phyloP scores from a whole-genome alignment of 768 basidiomycete genomes.

The Mycena sanguinolenta region DNA sequence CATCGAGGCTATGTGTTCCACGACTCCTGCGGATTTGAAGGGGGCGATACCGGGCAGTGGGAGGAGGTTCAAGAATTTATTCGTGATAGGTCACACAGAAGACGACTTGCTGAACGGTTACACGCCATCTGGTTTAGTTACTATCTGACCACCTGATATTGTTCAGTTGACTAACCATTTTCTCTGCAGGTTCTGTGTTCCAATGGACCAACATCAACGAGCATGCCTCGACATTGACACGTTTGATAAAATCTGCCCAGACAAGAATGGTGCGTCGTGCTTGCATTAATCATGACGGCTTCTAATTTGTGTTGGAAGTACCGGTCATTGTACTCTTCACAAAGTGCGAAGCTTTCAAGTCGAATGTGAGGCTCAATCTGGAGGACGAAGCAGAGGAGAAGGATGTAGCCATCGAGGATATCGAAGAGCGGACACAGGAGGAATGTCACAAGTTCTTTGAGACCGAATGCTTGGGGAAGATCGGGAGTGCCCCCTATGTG shows the following conservation, averaged over 20 bases:
- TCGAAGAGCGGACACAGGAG: too few relatives aligned
- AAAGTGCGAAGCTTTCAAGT: background rate
- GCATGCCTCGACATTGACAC: background rate
- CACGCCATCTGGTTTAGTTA: background rate
- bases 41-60: background rate
- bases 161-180: too few relatives aligned
- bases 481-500: too few relatives aligned
- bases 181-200: slow-evolving; percentile 1
- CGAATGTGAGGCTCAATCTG: background rate
- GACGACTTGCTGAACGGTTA: background rate
- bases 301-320: background rate
- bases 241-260: background rate
- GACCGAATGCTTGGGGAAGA: too few relatives aligned
- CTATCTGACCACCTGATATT: too few relatives aligned
- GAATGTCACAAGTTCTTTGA: too few relatives aligned
- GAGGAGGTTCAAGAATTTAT: background rate
- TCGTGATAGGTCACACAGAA: background rate
- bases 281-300: background rate
- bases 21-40: background rate
- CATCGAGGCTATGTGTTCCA: background rate
- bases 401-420: too few relatives aligned
- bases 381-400: background rate
- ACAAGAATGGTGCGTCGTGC: slow-evolving; percentile 8
- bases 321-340: background rate
- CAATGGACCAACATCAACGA: background rate